Evolutionary conservation across 148 eudicot species (phyloP).

Genomic region (Diospyros lotus): DNA sequence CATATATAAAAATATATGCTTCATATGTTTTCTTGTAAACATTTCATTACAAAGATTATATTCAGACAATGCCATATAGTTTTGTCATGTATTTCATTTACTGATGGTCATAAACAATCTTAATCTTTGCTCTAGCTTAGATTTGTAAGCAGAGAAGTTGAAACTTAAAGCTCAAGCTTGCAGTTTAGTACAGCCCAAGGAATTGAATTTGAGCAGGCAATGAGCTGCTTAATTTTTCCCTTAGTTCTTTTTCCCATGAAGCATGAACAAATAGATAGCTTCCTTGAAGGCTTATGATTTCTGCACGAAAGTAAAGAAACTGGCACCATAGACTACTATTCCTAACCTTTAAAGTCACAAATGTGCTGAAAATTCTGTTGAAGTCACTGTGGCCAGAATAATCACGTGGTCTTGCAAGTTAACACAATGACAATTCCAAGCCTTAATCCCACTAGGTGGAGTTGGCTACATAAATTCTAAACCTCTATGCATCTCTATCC

Average conservation of each 20-base stretch:
- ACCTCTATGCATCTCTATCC: too few species aligned
- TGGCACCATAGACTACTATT: neutral
- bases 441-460: too few species aligned
- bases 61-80: neutral
- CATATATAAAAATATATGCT: too few species aligned
- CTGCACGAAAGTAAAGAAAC: neutral
- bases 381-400: neutral
- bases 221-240: neutral
- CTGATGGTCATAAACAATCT: neutral
- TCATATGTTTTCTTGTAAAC: neutral
- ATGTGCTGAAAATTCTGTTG: neutral
- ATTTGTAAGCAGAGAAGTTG: neutral
- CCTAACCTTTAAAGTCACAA: neutral
- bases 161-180: neutral
- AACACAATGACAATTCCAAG: too few species aligned
- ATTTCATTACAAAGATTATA: neutral
- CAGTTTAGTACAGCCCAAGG: neutral
- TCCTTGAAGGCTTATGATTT: neutral
- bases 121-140: neutral
- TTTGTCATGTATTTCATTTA: neutral
- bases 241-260: neutral
- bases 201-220: neutral
- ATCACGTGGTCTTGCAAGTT: neutral
- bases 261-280: neutral
- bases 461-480: too few species aligned